Evolutionary conservation across 441 rosid genomes (phyloP).

Genomic region (Brassica hybrid): DNA sequence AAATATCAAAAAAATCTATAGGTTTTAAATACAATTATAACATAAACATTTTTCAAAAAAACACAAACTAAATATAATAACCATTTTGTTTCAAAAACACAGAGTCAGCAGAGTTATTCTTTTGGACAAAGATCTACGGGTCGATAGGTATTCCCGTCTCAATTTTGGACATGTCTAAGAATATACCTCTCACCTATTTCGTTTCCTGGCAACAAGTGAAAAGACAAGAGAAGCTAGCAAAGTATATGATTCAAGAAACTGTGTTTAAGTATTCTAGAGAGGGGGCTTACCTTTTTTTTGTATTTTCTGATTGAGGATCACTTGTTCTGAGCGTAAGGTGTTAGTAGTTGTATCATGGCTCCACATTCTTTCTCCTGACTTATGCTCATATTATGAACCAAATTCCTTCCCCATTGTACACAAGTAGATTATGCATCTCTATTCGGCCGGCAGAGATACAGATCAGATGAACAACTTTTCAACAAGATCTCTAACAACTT

Average conservation of each 20-base stretch:
- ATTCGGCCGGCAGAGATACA: slow-evolving; percentile 10
- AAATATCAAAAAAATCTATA: too few species aligned
- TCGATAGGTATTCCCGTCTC: background rate
- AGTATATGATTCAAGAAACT: background rate
- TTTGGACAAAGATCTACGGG: background rate
- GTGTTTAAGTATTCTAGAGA: too few species aligned
- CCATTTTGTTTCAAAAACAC: too few species aligned
- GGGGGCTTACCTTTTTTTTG: background rate
- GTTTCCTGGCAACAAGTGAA: background rate
- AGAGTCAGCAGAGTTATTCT: background rate
- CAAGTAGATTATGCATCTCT: slow-evolving; percentile 26
- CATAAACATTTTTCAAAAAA: too few species aligned
- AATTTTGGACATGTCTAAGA: background rate
- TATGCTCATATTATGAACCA: slow-evolving; percentile 10
- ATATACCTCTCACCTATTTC: background rate
- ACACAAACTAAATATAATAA: too few species aligned
- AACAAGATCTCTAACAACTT: background rate
- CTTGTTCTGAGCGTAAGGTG: background rate
- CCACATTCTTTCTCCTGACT: background rate
- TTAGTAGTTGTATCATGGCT: background rate
- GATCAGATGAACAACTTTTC: background rate
- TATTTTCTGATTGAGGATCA: background rate
- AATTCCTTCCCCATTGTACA: slow-evolving; percentile 18
- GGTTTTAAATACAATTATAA: too few species aligned
- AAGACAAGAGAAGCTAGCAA: background rate